phyloP scores from a whole-genome alignment of 2,329 filamentous ascomycete species.

The Hymenoscyphus occultus region DNA sequence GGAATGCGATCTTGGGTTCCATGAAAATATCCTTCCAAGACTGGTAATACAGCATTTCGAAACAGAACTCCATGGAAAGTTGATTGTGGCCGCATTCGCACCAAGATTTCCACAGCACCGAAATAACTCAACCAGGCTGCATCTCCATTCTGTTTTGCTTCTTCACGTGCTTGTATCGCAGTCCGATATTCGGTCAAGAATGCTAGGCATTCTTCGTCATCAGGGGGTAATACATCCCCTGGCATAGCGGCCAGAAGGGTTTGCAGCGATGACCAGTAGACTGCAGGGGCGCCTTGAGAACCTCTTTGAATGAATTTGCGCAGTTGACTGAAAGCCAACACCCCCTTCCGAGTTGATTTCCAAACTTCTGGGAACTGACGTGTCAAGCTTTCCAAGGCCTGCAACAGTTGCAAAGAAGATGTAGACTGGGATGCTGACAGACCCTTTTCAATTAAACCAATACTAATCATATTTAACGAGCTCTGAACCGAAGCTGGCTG shows the following conservation, averaged over 20 bases:
- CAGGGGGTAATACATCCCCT: constrained; percentile 50
- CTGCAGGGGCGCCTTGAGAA: constrained; percentile 70
- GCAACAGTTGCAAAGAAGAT: constrained; percentile 69
- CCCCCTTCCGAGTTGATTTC: constrained; percentile 57
- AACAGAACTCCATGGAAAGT: constrained; percentile 46
- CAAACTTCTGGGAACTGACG: constrained; percentile 65
- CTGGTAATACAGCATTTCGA: constrained; percentile 50
- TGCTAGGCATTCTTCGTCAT: constrained; percentile 53
- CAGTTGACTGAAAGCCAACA: constrained; percentile 55
- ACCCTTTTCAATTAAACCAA: constrained; percentile 67
- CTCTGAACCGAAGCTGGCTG: constrained; percentile 46
- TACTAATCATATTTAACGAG: constrained; percentile 51
- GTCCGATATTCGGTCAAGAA: constrained; percentile 66
- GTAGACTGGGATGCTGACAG: constrained; percentile 69
- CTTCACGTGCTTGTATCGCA: constrained; percentile 72
- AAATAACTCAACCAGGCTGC: constrained; percentile 76
- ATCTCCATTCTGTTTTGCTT: constrained; percentile 64
- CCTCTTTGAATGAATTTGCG: constrained; percentile 75
- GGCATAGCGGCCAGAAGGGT: constrained; percentile 59
- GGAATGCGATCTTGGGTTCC: constrained; percentile 8
- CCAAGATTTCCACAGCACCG: constrained; percentile 55
- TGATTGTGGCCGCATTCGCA: constrained; percentile 44
- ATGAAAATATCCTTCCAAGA: constrained; percentile 52
- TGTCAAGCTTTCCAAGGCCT: constrained; percentile 66
- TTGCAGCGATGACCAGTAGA: constrained; percentile 70